These are phyloP conservation scores for Gracilaria domingensis DNA, from an alignment of 23 red algal genomes.

Conservation along the genomic window DNA sequence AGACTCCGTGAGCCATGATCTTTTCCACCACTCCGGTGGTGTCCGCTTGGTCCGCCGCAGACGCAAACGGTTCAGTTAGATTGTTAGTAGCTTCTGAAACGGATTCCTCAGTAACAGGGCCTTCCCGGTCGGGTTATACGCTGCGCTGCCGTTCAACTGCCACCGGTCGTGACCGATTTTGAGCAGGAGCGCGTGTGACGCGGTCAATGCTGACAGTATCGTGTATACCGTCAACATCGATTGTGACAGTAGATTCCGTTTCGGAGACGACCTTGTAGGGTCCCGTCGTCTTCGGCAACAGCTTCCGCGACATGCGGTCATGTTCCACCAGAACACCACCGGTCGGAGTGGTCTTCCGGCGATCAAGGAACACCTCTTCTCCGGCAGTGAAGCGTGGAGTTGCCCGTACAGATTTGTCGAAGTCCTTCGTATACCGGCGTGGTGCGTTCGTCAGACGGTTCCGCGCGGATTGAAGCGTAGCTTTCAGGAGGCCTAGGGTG, in stretches of 20 bases:
- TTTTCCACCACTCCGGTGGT: too few relatives aligned
- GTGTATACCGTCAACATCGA: background rate
- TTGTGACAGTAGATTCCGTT: background rate
- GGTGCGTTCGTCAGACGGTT: background rate
- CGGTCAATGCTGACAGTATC: background rate
- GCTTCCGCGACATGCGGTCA: background rate
- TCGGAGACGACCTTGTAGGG: background rate
- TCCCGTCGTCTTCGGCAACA: background rate
- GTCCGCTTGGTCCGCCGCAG: too few relatives aligned
- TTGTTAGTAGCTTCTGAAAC: too few relatives aligned
- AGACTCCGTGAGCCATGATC: too few relatives aligned
- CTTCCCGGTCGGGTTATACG: too few relatives aligned
- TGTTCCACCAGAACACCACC: background rate
- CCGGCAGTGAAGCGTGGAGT: background rate
- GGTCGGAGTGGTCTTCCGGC: background rate
- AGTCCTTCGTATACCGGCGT: background rate
- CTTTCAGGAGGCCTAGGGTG: background rate
- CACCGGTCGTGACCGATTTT: too few relatives aligned
- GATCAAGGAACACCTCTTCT: background rate
- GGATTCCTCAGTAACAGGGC: too few relatives aligned
- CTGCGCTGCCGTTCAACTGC: too few relatives aligned
- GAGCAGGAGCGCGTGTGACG: too few relatives aligned
- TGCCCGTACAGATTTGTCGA: slow-evolving; percentile 1
- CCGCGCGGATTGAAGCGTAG: background rate
- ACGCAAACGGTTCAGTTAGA: too few relatives aligned